Percentiles rank a stretch among this genome's conserved stretches.
Conservation (phyloP, 176 grass and related monocot genomes). For the Ampelocalamus luodianensis region DNA sequence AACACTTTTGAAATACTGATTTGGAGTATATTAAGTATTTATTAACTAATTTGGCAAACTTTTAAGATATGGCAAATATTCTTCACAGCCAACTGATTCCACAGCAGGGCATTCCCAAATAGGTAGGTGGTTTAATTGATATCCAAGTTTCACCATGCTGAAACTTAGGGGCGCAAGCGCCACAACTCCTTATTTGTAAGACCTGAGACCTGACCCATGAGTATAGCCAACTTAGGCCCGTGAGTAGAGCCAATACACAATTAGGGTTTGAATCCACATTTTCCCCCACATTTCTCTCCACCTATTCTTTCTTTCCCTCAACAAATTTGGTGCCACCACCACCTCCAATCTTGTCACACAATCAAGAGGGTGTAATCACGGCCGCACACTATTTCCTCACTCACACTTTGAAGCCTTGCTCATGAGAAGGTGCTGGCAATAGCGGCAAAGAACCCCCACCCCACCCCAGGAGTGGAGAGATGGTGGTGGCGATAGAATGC, state of each 20-base stretch:
- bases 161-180: neutral
- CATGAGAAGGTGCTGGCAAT: neutral
- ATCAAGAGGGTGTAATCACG: neutral
- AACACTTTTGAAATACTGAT: neutral
- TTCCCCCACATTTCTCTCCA: neutral
- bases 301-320: neutral
- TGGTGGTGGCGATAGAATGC: neutral
- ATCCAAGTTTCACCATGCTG: neutral
- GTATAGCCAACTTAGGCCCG: no score
- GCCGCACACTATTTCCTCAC: neutral
- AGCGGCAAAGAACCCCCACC: neutral
- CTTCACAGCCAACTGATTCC: neutral
- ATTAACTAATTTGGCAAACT: neutral
- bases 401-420: neutral
- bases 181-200: neutral
- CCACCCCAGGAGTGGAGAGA: neutral
- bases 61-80: slow-evolving; percentile 8
- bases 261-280: neutral
- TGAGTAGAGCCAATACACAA: neutral
- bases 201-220: neutral
- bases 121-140: neutral
- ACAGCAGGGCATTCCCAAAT: neutral
- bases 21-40: neutral
- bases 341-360: neutral
- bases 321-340: neutral